Evolutionary conservation across 805 yeast genomes (phyloP).

Genomic region (Suhomyces kilbournensis): DNA sequence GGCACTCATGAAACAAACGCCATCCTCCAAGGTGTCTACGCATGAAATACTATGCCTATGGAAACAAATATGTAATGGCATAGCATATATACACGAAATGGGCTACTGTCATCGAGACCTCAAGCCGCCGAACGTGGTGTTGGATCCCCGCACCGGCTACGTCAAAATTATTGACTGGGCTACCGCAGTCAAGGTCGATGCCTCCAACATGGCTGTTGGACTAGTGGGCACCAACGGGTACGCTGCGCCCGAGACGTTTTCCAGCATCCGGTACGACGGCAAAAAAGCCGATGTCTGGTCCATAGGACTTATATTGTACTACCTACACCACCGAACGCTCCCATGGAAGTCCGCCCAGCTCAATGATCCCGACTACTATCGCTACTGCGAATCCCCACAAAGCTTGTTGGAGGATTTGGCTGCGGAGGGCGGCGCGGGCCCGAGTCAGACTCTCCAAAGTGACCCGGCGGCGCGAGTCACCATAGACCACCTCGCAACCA

Average conservation of each 20-base stretch:
- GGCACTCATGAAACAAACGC: neutral
- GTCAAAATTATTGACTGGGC: conserved; percentile 48
- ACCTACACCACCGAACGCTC: conserved; percentile 24
- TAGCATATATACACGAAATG: conserved; percentile 35
- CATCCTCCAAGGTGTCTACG: neutral
- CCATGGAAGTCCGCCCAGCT: conserved; percentile 49
- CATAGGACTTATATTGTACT: conserved; percentile 42
- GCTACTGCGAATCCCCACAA: neutral
- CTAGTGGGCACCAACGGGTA: conserved; percentile 46
- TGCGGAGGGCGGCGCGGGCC: neutral
- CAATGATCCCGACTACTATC: neutral
- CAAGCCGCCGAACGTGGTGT: conserved; percentile 46
- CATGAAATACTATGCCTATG: conserved; percentile 18
- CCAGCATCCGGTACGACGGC: conserved; percentile 38
- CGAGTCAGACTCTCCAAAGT: conserved; percentile 8
- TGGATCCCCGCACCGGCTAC: conserved; percentile 20
- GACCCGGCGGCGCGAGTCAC: conserved; percentile 7
- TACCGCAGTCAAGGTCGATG: conserved; percentile 19
- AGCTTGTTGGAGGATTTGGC: neutral
- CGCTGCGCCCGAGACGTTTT: conserved; percentile 48
- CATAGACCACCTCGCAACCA: conserved; percentile 5
- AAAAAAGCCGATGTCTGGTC: conserved; percentile 49
- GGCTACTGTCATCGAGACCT: conserved; percentile 49
- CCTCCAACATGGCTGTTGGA: conserved; percentile 31
- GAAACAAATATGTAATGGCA: conserved; percentile 40